A percentile compares a stretch with the other conserved stretches of the same genome.
Conservation (phyloP, 345 rosid genomes). For the Citrus cavaleriei region DNA sequence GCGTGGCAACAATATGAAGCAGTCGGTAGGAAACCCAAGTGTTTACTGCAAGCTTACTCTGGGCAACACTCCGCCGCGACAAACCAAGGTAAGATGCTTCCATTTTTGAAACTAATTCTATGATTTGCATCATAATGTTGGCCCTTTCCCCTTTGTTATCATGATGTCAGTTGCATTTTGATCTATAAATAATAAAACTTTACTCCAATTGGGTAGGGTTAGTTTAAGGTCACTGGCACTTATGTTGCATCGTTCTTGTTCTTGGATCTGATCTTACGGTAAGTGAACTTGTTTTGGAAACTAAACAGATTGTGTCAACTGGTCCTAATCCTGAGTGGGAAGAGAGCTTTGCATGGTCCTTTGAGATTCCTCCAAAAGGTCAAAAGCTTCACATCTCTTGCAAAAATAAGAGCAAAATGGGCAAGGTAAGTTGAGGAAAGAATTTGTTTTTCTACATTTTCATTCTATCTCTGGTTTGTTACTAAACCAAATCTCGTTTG, state of each 20-base stretch:
- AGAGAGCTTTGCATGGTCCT: constrained; percentile 96
- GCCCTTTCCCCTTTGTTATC: background rate
- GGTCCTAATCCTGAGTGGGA: constrained; percentile 99
- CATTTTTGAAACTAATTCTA: background rate
- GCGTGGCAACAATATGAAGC: constrained; percentile 98
- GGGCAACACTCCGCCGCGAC: constrained; percentile 81
- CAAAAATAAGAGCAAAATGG: constrained; percentile 99
- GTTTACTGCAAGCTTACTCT: constrained; percentile 91
- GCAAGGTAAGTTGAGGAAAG: constrained; percentile 54
- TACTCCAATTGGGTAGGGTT: background rate
- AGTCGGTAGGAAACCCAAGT: constrained; percentile 98
- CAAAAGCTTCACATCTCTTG: constrained; percentile 96
- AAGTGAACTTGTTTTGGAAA: background rate
- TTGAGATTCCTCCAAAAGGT: constrained; percentile 98
- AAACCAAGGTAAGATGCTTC: constrained; percentile 59
- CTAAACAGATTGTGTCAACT: constrained; percentile 74
- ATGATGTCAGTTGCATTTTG: background rate
- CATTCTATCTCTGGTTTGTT: background rate
- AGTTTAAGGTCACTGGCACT: background rate
- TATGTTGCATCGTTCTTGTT: background rate
- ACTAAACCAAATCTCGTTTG: background rate
- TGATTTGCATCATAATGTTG: no score
- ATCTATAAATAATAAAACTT: background rate
- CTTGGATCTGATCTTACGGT: background rate
- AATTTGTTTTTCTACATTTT: background rate